Conservation (phyloP, 192 early-diverging fungal species). For the Gigaspora rosea region DNA sequence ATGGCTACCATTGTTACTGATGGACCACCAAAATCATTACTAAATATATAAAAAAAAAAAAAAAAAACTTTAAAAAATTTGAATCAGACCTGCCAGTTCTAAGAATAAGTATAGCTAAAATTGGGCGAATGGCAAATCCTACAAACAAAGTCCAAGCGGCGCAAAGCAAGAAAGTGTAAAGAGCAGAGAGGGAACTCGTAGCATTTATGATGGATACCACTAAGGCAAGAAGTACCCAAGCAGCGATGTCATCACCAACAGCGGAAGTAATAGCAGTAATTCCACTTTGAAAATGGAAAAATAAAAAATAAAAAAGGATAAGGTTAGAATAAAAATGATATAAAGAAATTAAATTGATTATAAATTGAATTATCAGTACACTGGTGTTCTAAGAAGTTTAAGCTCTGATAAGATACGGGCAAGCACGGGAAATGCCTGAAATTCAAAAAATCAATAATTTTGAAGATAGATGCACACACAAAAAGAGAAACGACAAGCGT, state of each 20-base stretch:
- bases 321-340: too few relatives aligned
- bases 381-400: constrained; percentile 76
- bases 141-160: constrained; percentile 74
- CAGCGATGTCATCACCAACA: constrained; percentile 82
- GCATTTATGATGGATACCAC: constrained; percentile 87
- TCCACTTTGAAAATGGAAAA: constrained; percentile 41
- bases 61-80: neutral
- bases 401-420: constrained; percentile 91
- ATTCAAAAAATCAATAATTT: constrained; percentile 12
- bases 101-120: constrained; percentile 54
- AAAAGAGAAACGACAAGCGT: constrained; percentile 17
- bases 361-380: constrained; percentile 30
- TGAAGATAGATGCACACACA: neutral
- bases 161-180: constrained; percentile 80
- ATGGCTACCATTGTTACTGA: constrained; percentile 67
- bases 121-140: constrained; percentile 65
- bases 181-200: constrained; percentile 61
- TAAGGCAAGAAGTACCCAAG: constrained; percentile 82
- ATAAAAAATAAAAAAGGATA: too few relatives aligned
- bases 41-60: too few relatives aligned
- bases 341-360: too few relatives aligned
- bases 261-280: constrained; percentile 83
- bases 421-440: constrained; percentile 86
- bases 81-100: constrained; percentile 48
- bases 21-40: constrained; percentile 48